phyloP scores from a whole-genome alignment of 2,329 filamentous ascomycete genomes.

The Aurifilum marmelostoma region DNA sequence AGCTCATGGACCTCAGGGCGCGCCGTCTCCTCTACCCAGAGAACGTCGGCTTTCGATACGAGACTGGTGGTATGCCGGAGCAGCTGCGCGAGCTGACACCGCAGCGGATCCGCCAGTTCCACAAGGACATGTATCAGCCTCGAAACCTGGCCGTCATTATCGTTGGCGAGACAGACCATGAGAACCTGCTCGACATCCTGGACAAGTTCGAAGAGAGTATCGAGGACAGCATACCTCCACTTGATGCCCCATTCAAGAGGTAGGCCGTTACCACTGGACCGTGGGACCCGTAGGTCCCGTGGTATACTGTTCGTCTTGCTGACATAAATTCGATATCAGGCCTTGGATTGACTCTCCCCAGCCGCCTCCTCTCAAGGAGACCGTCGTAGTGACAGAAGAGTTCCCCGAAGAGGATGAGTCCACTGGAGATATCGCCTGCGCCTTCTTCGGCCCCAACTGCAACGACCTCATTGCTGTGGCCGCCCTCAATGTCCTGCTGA shows the following conservation, averaged over 20 bases:
- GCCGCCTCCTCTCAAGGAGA: slow-evolving; percentile 72
- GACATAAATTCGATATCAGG: slow-evolving; percentile 33
- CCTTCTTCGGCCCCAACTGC: slow-evolving; percentile 84
- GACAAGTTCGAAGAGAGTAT: slow-evolving; percentile 90
- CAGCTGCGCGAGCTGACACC: slow-evolving; percentile 83
- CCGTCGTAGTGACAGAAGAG: slow-evolving; percentile 76
- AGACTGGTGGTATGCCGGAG: slow-evolving; percentile 98
- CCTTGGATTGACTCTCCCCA: slow-evolving; percentile 91
- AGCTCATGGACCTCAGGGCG: slow-evolving; percentile 85
- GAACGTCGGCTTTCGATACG: slow-evolving; percentile 90
- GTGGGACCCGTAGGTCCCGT: neutral
- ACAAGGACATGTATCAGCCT: slow-evolving; percentile 96
- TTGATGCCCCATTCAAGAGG: slow-evolving; percentile 76
- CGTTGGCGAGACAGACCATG: slow-evolving; percentile 87
- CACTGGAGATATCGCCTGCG: slow-evolving; percentile 82
- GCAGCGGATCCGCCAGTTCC: slow-evolving; percentile 91
- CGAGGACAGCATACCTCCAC: slow-evolving; percentile 75
- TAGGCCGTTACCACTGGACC: slow-evolving; percentile 29
- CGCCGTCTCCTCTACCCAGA: slow-evolving; percentile 84
- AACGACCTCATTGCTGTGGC: slow-evolving; percentile 69
- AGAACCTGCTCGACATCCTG: slow-evolving; percentile 76
- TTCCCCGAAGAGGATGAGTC: slow-evolving; percentile 98
- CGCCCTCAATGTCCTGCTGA: slow-evolving; percentile 78
- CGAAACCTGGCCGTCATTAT: slow-evolving; percentile 91
- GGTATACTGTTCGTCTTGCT: neutral